Percentiles rank a stretch among this genome's conserved stretches.
Conservation (phyloP, 2,329 filamentous ascomycete species). For the Sporothrix inflata region DNA sequence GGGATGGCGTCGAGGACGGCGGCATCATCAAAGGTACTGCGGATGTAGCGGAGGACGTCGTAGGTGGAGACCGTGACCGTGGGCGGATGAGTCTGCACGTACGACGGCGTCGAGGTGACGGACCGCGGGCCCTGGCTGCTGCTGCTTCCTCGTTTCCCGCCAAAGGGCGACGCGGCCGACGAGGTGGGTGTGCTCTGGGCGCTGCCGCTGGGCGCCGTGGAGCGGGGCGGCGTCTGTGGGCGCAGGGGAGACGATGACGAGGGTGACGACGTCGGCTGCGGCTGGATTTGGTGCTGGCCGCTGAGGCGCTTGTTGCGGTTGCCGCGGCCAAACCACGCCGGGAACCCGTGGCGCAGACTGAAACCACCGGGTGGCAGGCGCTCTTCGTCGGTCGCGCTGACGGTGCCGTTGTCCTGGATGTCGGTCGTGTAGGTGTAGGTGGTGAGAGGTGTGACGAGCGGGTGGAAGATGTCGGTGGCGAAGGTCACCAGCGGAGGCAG, state of each 20-base stretch:
- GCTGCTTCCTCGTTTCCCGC: constrained; percentile 22
- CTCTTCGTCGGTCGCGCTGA: constrained; percentile 82
- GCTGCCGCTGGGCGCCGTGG: constrained; percentile 33
- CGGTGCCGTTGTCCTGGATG: constrained; percentile 72
- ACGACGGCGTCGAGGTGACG: constrained; percentile 39
- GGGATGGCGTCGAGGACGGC: constrained; percentile 76
- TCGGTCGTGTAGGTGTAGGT: constrained; percentile 90
- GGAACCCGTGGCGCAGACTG: constrained; percentile 87
- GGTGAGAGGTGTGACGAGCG: constrained; percentile 87
- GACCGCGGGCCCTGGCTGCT: constrained; percentile 32
- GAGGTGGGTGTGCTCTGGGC: constrained; percentile 40
- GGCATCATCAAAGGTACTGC: constrained; percentile 78
- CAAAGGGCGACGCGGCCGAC: constrained; percentile 34
- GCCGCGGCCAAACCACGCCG: constrained; percentile 78
- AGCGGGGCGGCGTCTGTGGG: constrained; percentile 36
- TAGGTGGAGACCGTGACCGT: constrained; percentile 58
- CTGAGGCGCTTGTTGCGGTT: constrained; percentile 51
- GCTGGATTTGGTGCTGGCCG: constrained; percentile 40
- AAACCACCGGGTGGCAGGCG: constrained; percentile 86
- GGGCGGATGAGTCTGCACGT: constrained; percentile 44
- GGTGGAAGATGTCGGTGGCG: constrained; percentile 91
- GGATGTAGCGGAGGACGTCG: constrained; percentile 78
- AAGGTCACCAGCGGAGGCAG: constrained; percentile 86
- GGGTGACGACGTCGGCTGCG: not conserved
- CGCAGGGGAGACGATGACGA: not conserved